Evolutionary conservation across 2,329 filamentous ascomycete genomes (phyloP).

Genomic region (Stenocarpella maydis): DNA sequence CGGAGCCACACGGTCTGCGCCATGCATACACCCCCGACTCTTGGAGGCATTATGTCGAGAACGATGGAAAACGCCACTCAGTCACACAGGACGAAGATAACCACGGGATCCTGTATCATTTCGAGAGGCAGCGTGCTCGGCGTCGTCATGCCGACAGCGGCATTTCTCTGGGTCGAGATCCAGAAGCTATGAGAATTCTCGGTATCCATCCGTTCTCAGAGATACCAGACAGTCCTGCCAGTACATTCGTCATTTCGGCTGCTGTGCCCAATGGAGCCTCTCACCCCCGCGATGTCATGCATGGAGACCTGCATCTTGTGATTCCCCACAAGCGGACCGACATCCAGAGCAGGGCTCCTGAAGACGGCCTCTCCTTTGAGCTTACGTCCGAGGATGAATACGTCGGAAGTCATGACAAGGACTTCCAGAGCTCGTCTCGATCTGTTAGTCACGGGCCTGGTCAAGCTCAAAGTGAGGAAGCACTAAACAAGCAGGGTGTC

Average conservation of each 20-base stretch:
- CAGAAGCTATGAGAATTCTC: conserved; percentile 28
- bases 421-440: not conserved
- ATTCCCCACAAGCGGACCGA: not conserved
- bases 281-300: not conserved
- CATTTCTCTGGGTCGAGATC: conserved; percentile 10
- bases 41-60: not conserved
- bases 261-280: not conserved
- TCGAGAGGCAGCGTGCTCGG: not conserved
- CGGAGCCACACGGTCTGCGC: not conserved
- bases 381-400: not conserved
- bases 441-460: not conserved
- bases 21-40: not conserved
- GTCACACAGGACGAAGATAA: not conserved
- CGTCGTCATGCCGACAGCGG: not conserved
- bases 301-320: not conserved
- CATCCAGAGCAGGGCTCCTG: not conserved
- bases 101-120: no score
- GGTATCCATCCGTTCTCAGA: conserved; percentile 27
- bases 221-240: conserved; percentile 4
- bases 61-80: not conserved
- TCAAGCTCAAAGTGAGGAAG: not conserved
- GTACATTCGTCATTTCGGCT: conserved; percentile 33
- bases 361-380: not conserved
- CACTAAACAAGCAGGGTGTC: not conserved
- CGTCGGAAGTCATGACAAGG: not conserved